Percentiles rank a stretch among this genome's conserved stretches.
Conservation (phyloP, 768 basidiomycete species). For the Calocybe gangraenosa region DNA sequence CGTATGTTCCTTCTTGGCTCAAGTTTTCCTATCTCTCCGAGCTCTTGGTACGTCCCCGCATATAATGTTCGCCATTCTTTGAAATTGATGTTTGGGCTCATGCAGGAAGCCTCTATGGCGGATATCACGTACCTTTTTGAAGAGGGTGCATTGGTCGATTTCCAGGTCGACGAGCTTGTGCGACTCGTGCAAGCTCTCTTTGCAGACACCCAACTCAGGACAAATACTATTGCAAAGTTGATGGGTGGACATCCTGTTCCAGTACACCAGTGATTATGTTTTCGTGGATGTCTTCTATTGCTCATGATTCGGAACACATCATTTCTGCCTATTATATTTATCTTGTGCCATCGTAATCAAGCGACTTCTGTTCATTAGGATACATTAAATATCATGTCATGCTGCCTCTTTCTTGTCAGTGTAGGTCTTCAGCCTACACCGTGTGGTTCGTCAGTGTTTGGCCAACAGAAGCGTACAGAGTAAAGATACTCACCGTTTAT, state of each 20-base stretch:
- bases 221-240: conserved; percentile 76
- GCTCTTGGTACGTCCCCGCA: conserved; percentile 61
- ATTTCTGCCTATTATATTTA: too few relatives aligned
- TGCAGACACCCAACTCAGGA: conserved; percentile 78
- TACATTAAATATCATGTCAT: too few relatives aligned
- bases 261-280: too few relatives aligned
- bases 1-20: conserved; percentile 90
- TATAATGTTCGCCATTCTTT: neutral
- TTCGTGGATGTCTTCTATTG: conserved; percentile 12
- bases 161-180: conserved; percentile 78
- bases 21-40: conserved; percentile 95
- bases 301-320: too few relatives aligned
- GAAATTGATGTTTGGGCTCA: neutral
- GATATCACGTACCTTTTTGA: conserved; percentile 93
- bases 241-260: conserved; percentile 51
- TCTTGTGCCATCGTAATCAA: too few relatives aligned
- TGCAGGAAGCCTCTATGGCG: conserved; percentile 85
- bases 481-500: conserved; percentile 41
- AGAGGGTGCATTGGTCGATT: conserved; percentile 87
- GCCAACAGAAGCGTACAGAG: neutral
- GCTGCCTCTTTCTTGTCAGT: conserved; percentile 33
- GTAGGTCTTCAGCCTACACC: conserved; percentile 35
- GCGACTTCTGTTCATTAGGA: too few relatives aligned
- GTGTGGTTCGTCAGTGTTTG: neutral
- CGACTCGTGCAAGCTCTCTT: conserved; percentile 83